Evolutionary conservation across 2,329 filamentous ascomycete genomes (phyloP).

Genomic region (Ophiocordyceps sinensis): DNA sequence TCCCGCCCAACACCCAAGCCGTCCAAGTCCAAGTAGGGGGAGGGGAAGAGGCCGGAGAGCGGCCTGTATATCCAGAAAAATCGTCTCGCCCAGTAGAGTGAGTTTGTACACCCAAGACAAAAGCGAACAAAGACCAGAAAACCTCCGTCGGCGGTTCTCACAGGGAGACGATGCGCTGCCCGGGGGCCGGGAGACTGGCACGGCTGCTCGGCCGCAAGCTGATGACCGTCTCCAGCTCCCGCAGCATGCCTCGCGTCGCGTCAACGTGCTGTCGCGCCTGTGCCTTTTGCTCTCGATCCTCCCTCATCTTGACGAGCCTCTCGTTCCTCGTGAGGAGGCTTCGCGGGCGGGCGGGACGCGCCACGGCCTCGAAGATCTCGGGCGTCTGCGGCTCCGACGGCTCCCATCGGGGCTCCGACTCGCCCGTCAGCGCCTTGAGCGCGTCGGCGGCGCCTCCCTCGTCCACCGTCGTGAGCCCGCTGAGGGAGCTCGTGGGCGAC

Average conservation of each 20-base stretch:
- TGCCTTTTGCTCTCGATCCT: conserved; percentile 66
- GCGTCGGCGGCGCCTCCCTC: conserved; percentile 42
- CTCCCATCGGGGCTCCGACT: conserved; percentile 37
- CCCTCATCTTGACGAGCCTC: conserved; percentile 72
- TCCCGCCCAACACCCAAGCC: no score
- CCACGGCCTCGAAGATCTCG: conserved; percentile 85
- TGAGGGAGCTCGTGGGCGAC: conserved; percentile 48
- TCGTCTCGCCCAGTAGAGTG: neutral
- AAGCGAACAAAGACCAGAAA: neutral
- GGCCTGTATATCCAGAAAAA: neutral
- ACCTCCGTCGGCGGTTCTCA: conserved; percentile 11
- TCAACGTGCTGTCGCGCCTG: conserved; percentile 60
- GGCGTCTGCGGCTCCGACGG: conserved; percentile 51
- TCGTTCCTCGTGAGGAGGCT: conserved; percentile 71
- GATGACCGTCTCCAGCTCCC: conserved; percentile 85
- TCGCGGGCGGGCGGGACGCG: conserved; percentile 48
- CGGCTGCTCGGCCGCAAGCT: conserved; percentile 31
- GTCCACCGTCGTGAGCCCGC: conserved; percentile 51
- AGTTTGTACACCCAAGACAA: neutral
- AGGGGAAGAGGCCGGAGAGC: no score
- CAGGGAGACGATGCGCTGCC: conserved; percentile 27
- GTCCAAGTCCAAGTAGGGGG: no score
- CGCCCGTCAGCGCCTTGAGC: conserved; percentile 64
- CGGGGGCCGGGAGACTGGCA: conserved; percentile 18
- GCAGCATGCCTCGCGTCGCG: conserved; percentile 76